Conservation (phyloP, 768 basidiomycete species). For the Tylopilus felleus region DNA sequence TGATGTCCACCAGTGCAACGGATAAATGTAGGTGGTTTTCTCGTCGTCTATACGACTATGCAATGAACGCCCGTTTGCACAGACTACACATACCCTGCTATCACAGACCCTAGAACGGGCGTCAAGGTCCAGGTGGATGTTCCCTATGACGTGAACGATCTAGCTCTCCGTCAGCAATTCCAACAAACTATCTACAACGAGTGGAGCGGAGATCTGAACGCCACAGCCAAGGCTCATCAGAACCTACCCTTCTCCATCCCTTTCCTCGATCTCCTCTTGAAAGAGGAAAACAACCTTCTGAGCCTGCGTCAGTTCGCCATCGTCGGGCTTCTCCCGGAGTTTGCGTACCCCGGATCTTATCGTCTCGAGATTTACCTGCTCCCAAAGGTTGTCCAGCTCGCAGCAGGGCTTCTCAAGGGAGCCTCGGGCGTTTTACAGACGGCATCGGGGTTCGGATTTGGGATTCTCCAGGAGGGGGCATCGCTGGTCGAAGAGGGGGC, state of each 20-base stretch:
- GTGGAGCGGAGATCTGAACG: not conserved
- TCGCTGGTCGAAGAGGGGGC: not conserved
- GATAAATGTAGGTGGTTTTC: slow-evolving; percentile 9
- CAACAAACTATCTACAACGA: not conserved
- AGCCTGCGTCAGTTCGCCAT: slow-evolving; percentile 8
- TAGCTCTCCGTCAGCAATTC: slow-evolving; percentile 1
- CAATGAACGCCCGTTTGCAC: not conserved
- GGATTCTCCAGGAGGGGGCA: not conserved
- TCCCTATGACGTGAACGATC: slow-evolving; percentile 1
- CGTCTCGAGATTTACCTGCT: slow-evolving; percentile 13
- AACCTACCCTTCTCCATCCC: not conserved
- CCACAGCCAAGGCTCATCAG: not conserved
- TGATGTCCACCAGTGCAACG: not conserved
- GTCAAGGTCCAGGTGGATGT: slow-evolving; percentile 12
- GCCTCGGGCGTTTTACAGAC: not conserved
- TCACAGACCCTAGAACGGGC: slow-evolving; percentile 6
- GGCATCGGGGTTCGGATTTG: not conserved
- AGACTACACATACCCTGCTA: slow-evolving; percentile 20
- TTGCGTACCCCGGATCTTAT: slow-evolving; percentile 14
- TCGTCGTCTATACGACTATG: not conserved
- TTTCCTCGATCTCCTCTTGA: not conserved
- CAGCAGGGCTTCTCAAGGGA: not conserved
- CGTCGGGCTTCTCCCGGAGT: slow-evolving; percentile 9
- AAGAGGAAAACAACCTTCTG: not conserved
- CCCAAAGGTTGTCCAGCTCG: not conserved